Evolutionary conservation across 129 eudicot species (phyloP).

Genomic region (Deinandra increscens): DNA sequence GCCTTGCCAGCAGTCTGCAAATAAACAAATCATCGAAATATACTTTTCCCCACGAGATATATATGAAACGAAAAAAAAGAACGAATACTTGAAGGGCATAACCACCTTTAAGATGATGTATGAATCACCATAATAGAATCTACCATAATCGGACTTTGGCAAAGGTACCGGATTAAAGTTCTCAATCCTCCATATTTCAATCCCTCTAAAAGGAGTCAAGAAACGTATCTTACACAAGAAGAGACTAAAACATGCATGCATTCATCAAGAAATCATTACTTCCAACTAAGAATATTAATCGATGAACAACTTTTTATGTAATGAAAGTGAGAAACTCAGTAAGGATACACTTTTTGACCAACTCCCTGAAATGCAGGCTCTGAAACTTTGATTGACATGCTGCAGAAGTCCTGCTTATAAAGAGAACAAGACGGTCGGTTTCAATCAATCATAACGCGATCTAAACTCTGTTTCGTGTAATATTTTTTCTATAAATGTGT

Average conservation of each 20-base stretch:
- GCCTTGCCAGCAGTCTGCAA: constrained; percentile 84
- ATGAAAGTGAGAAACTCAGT: background rate
- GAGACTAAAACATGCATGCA: constrained; percentile 5
- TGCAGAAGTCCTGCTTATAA: constrained; percentile 20
- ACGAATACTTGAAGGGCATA: constrained; percentile 15
- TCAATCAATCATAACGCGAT: constrained; percentile 6
- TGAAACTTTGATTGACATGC: constrained; percentile 72
- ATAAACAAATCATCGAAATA: constrained; percentile 13
- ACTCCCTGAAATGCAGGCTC: constrained; percentile 99
- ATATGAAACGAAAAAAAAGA: background rate
- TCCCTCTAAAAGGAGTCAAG: constrained; percentile 75
- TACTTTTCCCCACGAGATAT: background rate
- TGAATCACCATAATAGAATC: constrained; percentile 76
- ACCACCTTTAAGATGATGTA: constrained; percentile 76
- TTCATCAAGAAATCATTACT: background rate
- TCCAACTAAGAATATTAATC: constrained; percentile 10
- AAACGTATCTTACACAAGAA: constrained; percentile 22
- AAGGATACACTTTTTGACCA: constrained; percentile 92
- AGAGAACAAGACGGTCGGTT: constrained; percentile 9
- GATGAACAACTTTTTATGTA: background rate
- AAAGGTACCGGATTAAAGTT: constrained; percentile 75
- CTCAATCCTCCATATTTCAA: constrained; percentile 89
- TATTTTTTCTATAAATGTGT: background rate
- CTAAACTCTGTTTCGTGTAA: background rate
- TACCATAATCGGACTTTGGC: constrained; percentile 76